phyloP scores from a whole-genome alignment of 2,329 filamentous ascomycete species.

The Calonectria pseudoturangicola region DNA sequence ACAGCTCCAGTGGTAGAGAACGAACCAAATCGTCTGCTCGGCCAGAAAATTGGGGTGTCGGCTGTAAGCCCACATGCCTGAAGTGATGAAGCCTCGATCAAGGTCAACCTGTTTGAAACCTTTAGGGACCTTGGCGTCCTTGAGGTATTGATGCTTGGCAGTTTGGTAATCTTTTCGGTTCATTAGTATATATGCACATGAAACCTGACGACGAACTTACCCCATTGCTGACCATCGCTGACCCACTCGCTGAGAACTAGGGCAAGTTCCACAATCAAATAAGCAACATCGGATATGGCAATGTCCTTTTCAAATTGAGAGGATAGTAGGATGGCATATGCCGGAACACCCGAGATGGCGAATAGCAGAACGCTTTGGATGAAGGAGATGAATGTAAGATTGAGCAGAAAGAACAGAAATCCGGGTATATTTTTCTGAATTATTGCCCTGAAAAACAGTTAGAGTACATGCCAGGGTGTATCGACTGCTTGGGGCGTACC shows the following conservation, averaged over 20 bases:
- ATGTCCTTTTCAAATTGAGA: constrained; percentile 75
- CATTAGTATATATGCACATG: constrained; percentile 26
- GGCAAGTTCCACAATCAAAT: constrained; percentile 66
- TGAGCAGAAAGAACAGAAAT: constrained; percentile 86
- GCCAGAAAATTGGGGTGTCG: constrained; percentile 96
- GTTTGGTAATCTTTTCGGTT: constrained; percentile 79
- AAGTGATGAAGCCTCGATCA: constrained; percentile 90
- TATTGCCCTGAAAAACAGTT: constrained; percentile 73
- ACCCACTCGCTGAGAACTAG: constrained; percentile 82
- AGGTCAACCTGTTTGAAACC: constrained; percentile 83
- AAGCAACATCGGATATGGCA: constrained; percentile 68
- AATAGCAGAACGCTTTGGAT: constrained; percentile 89
- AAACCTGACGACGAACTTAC: constrained; percentile 63
- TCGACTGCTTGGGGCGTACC: constrained; percentile 63
- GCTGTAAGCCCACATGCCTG: constrained; percentile 90
- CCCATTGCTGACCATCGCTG: constrained; percentile 95
- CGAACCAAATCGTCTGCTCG: constrained; percentile 93
- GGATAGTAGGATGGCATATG: constrained; percentile 87
- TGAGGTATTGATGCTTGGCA: constrained; percentile 85
- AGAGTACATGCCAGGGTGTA: constrained; percentile 20
- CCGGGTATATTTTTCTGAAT: constrained; percentile 79
- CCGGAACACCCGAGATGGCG: constrained; percentile 82
- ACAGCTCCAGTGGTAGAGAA: constrained; percentile 91
- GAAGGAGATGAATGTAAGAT: constrained; percentile 91
- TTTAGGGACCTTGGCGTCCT: constrained; percentile 81